Percentiles rank a stretch among this genome's conserved stretches.
These are phyloP conservation scores for Pecoramyces ruminantium DNA, from an alignment of 192 early-diverging fungal genomes.

Conservation along the genomic window DNA sequence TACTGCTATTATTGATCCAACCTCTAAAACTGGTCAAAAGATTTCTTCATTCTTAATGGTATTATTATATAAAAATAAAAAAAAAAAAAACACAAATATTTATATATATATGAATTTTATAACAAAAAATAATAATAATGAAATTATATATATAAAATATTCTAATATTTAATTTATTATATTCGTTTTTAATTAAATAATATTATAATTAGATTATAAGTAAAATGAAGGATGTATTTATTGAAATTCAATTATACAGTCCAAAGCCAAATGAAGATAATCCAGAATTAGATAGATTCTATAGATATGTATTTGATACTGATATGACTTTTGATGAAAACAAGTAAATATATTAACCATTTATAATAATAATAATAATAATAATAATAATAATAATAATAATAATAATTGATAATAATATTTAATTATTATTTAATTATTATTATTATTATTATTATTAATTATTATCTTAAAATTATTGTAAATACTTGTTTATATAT, in stretches of 20 bases:
- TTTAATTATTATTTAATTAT: too few species aligned
- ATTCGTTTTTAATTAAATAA: constrained; percentile 1
- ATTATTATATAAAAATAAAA: too few species aligned
- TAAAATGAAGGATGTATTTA: constrained; percentile 35
- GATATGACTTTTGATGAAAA: constrained; percentile 43
- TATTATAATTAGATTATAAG: constrained; percentile 19
- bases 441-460: too few species aligned
- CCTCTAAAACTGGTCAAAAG: constrained; percentile 63
- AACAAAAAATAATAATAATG: too few species aligned
- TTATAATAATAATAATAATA: too few species aligned
- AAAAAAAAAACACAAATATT: too few species aligned
- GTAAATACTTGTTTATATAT: too few species aligned
- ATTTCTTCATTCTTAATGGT: constrained; percentile 52
- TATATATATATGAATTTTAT: neutral
- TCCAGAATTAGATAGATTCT: constrained; percentile 61
- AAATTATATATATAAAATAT: too few species aligned
- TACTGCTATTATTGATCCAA: constrained; percentile 55
- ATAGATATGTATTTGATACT: constrained; percentile 61
- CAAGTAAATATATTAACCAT: too few species aligned
- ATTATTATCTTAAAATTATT: too few species aligned
- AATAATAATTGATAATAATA: neutral
- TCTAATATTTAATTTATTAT: too few species aligned
- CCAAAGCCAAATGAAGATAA: constrained; percentile 34
- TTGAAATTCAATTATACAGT: constrained; percentile 52
- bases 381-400: neutral